Conservation (phyloP, 176 grass and related monocot species). For the Microstegium vimineum region DNA sequence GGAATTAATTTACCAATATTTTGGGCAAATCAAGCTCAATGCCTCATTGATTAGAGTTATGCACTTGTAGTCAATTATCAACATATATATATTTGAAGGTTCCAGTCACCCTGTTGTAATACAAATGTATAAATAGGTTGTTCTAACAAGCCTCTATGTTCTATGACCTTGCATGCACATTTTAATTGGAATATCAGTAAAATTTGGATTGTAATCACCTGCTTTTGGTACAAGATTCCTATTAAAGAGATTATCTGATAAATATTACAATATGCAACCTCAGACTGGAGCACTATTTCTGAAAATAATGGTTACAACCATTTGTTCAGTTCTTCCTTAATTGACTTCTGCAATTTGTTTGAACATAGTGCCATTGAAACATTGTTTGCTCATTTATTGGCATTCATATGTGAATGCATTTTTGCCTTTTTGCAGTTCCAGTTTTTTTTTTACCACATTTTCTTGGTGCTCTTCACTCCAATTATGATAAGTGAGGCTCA, state of each 20-base stretch:
- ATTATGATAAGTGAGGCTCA: background rate
- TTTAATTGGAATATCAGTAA: background rate
- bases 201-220: background rate
- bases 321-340: background rate
- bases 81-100: background rate
- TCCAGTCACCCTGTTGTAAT: too few relatives aligned
- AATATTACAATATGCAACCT: background rate
- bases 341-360: background rate
- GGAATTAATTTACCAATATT: constrained; percentile 3
- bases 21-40: background rate
- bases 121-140: background rate
- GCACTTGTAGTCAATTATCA: background rate
- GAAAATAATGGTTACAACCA: background rate
- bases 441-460: too few relatives aligned
- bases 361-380: background rate
- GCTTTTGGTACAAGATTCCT: background rate
- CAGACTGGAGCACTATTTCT: background rate
- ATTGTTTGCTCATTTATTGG: background rate
- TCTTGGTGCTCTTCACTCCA: background rate
- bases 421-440: background rate
- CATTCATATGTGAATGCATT: background rate
- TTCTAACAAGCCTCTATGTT: background rate
- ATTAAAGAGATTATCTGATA: background rate
- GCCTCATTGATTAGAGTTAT: background rate
- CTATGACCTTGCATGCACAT: background rate